These are phyloP conservation scores for Brassica carinata DNA, from an alignment of 345 rosid species.

Conservation along the genomic window DNA sequence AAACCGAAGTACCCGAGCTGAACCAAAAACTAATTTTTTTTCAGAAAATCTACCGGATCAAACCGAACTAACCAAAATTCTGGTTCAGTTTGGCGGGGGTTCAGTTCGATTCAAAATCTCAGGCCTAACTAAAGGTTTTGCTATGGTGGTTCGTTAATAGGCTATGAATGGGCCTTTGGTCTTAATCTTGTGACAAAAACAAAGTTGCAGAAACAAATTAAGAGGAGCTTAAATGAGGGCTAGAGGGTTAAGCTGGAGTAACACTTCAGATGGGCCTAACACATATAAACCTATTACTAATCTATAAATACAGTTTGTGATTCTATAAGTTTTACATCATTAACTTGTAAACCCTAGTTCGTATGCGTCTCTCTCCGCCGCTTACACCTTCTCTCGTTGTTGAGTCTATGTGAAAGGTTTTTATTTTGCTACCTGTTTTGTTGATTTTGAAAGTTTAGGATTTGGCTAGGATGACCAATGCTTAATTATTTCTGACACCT, in stretches of 20 bases:
- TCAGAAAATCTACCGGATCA: no score
- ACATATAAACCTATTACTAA: not conserved
- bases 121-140: not conserved
- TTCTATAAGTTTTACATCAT: rapidly evolving
- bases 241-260: not conserved
- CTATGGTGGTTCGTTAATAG: not conserved
- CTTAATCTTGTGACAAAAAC: not conserved
- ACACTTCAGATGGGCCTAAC: not conserved
- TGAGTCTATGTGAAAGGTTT: not conserved
- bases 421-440: not conserved
- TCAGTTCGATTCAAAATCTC: no score
- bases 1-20: no score
- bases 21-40: no score
- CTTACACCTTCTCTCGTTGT: not conserved
- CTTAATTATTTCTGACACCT: slow-evolving; percentile 46
- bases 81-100: no score
- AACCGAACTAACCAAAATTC: no score
- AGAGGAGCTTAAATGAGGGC: not conserved
- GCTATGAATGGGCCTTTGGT: not conserved
- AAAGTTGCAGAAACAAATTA: not conserved
- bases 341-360: slow-evolving; percentile 16
- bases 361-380: not conserved
- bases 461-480: slow-evolving; percentile 35
- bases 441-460: not conserved
- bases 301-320: not conserved